These are phyloP conservation scores for Geotrichum reessii DNA, from an alignment of 1,139 yeast species.

Conservation along the genomic window DNA sequence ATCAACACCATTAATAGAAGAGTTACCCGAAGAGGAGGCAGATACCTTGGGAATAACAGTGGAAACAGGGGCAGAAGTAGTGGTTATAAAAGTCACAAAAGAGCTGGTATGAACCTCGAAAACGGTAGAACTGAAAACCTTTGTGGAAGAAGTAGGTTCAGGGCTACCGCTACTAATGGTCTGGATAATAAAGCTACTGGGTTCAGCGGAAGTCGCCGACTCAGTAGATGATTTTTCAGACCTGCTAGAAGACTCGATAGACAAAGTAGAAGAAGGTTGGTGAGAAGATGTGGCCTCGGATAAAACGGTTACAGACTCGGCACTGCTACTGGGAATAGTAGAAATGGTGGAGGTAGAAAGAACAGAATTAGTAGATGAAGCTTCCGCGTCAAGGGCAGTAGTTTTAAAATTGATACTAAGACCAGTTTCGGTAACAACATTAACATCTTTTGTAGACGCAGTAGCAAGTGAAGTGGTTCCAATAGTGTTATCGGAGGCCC, in stretches of 20 bases:
- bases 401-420: background rate
- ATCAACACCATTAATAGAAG: background rate
- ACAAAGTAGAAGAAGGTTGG: background rate
- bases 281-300: no score
- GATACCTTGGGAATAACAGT: background rate
- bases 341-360: background rate
- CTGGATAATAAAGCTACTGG: background rate
- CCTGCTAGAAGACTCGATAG: background rate
- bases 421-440: background rate
- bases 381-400: background rate
- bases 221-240: background rate
- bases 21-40: background rate
- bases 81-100: background rate
- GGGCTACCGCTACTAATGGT: background rate
- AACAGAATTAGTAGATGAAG: background rate
- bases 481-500: background rate
- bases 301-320: no score
- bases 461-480: constrained; percentile 1
- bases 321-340: no score
- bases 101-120: constrained; percentile 3
- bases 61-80: background rate
- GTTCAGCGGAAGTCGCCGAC: background rate
- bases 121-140: background rate
- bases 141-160: constrained; percentile 1
- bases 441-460: background rate